Evolutionary conservation across 2,329 filamentous ascomycete species (phyloP), one percentile per base, ranked within the genome.

Genomic region (Paramyrothecium roridum): DNA sequence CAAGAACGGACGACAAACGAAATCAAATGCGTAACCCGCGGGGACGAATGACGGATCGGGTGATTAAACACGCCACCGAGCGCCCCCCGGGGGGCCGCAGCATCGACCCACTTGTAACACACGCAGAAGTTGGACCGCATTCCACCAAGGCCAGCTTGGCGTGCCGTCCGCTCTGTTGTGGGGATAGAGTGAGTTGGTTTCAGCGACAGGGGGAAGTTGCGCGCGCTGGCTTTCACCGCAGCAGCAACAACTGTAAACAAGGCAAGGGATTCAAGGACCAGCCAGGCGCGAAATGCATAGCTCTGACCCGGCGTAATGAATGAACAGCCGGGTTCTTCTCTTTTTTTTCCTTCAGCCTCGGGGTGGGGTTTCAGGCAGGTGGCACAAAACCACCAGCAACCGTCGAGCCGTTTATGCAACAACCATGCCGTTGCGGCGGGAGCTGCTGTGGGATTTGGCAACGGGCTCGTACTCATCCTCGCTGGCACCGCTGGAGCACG

Each of bases 401-500:
- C n/a, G 13, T 43, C n/a, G 3, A 49, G 48, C 23, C n/a, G 2
- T 49, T 72, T 66, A 70, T 59, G 75, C 75, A 63, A 87, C 80
- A 64, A 88, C 76, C 63, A 87, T 82, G 69, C 84, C 85, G 71
- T 88, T 78, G 72, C 85, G 83, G 74, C 85, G 83, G 60, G 82
- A 79, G 69, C 74, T 77, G 73, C 76, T 76, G 63, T 74, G 71
- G 63, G 79, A 73, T 74, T 66, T 63, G 47, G 61, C 57, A 43
- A 57, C 57, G 50, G 62, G 59, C 55, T 87, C 84, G 57, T 76
- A 75, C 61, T 83, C 83, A 66, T 86, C 84, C 60, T 88, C 86
- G 66, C 68, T 77, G 57, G 64, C 76, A 64, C 87, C 87, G 65
- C 82, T 88, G 63, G 86, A 91, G 80, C 87, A 91, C 54, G 84